Evolutionary conservation across 2,329 filamentous ascomycete species (phyloP).

Genomic region (Leptographium procerum): DNA sequence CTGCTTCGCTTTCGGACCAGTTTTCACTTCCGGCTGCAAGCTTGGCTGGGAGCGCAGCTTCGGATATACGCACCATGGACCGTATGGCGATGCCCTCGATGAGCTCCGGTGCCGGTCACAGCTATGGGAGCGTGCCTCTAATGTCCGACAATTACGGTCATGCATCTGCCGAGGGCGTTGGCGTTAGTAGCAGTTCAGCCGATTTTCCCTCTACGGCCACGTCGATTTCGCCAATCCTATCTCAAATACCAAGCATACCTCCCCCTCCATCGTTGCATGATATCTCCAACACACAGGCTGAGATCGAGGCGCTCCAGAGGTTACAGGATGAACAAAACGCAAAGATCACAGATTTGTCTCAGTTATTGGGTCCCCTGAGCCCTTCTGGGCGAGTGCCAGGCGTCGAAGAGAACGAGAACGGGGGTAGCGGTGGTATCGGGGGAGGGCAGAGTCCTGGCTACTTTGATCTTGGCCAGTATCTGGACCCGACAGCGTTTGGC

Average conservation of each 20-base stretch:
- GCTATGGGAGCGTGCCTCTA: not conserved
- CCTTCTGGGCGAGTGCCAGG: constrained; percentile 71
- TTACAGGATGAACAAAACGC: constrained; percentile 69
- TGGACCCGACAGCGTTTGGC: constrained; percentile 31
- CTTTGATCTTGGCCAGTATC: constrained; percentile 39
- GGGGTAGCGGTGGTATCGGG: not conserved
- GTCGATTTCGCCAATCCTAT: constrained; percentile 35
- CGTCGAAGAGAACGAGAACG: constrained; percentile 31
- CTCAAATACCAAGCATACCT: constrained; percentile 33
- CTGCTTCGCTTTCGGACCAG: not conserved
- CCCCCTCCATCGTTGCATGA: constrained; percentile 47
- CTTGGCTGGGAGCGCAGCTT: not conserved
- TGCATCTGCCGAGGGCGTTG: not conserved
- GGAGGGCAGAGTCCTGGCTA: constrained; percentile 18
- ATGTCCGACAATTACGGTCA: not conserved
- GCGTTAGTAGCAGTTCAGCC: not conserved
- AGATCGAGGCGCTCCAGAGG: constrained; percentile 68
- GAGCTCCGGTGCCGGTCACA: not conserved
- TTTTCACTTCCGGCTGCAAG: not conserved
- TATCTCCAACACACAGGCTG: constrained; percentile 57
- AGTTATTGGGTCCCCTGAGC: constrained; percentile 65
- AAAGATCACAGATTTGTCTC: constrained; percentile 64
- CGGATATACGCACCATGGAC: not conserved
- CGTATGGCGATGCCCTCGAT: not conserved
- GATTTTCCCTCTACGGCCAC: constrained; percentile 3